These are phyloP conservation scores for Mortierella sp. DNA, from an alignment of 371 early-diverging fungal species.

Conservation along the genomic window DNA sequence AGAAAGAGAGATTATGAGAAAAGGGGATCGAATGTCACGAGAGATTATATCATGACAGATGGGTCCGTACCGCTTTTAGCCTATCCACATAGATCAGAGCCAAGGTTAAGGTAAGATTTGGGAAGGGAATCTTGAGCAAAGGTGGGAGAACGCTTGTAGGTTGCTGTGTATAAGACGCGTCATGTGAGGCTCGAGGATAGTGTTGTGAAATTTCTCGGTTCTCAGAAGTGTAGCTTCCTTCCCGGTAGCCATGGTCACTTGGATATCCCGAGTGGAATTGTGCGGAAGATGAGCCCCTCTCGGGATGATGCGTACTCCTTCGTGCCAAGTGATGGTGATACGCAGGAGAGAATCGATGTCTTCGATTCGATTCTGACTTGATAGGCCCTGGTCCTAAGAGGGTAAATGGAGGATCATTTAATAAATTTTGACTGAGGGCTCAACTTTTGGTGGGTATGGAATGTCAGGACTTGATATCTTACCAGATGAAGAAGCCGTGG, in stretches of 20 bases:
- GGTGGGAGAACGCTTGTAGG: background rate
- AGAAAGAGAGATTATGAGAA: background rate
- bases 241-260: constrained; percentile 22
- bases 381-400: constrained; percentile 28
- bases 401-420: background rate
- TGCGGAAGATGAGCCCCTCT: background rate
- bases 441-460: background rate
- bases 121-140: constrained; percentile 52
- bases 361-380: constrained; percentile 28
- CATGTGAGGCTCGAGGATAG: constrained; percentile 9
- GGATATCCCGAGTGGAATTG: background rate
- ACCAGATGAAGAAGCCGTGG: constrained; percentile 4
- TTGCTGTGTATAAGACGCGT: constrained; percentile 2
- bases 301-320: constrained; percentile 19
- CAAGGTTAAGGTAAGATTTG: constrained; percentile 64
- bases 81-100: constrained; percentile 71
- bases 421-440: no score
- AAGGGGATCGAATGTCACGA: background rate
- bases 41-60: background rate
- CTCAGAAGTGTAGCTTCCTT: constrained; percentile 8
- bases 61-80: constrained; percentile 63
- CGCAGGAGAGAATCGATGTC: constrained; percentile 28
- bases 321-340: constrained; percentile 26
- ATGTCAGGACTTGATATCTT: background rate
- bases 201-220: constrained; percentile 9